Evolutionary conservation across 163 green algal species (phyloP).

Genomic region (Scenedesmus sp.): DNA sequence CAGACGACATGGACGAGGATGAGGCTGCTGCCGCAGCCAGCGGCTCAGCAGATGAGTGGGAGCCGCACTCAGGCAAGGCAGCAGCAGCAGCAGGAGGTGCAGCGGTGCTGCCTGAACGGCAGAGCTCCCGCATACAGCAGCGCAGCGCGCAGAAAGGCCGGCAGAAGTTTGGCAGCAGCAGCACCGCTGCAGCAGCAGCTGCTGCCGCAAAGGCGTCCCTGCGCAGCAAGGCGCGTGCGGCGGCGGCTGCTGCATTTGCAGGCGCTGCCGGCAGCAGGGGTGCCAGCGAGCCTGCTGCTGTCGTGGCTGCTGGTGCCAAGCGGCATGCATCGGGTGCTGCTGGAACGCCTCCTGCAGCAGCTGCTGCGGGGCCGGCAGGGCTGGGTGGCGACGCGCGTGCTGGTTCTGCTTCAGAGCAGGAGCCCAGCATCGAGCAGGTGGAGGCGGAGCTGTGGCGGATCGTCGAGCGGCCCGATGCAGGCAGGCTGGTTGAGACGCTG

Average conservation of each 20-base stretch:
- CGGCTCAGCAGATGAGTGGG: not conserved
- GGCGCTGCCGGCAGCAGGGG: not conserved
- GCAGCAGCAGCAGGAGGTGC: constrained; percentile 26
- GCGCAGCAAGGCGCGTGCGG: not conserved
- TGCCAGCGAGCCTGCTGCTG: not conserved
- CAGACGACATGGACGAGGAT: constrained; percentile 2
- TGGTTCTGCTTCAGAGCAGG: not conserved
- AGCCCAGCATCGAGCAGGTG: constrained; percentile 73
- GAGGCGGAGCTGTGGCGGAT: constrained; percentile 96
- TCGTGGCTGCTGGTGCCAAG: not conserved
- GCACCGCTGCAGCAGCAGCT: not conserved
- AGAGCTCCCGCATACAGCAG: constrained; percentile 30
- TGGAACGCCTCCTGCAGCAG: not conserved
- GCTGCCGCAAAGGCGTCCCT: not conserved
- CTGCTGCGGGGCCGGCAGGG: not conserved
- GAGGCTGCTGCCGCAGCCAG: constrained; percentile 5
- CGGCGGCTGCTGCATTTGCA: not conserved
- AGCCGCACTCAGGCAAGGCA: not conserved
- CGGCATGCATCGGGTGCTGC: not conserved
- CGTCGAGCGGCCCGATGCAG: constrained; percentile 77
- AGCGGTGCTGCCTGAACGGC: constrained; percentile 23
- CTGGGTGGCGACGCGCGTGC: not conserved
- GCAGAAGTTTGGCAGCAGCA: not conserved
- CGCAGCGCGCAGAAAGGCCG: not conserved
- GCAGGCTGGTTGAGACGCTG: constrained; percentile 80